Base-by-base conservation (phyloP, 1,284 basidiomycete species). In the Trametes sp. region DNA sequence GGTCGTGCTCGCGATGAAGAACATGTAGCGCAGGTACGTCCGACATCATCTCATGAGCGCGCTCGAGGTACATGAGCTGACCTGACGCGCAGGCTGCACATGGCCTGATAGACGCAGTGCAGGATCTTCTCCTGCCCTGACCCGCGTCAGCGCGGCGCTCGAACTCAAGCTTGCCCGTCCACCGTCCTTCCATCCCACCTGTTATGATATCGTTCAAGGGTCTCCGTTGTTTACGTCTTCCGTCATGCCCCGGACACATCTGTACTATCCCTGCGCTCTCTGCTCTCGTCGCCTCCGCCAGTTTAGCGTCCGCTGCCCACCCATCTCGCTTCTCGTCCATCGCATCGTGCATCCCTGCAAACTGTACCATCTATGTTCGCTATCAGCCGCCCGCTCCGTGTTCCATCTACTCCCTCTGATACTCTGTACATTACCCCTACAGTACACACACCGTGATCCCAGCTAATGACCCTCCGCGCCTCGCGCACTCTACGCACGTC, bases 1-100 rank as follows among this genome's bases (percentile, higher is more conserved):
- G 1, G 61, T 51, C 23, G 57, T 59, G 21, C 28, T 65, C 4
- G 64, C 59, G 59, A 42, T 24, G 52, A 65, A 56, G 50, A 29
- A 41, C 13, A 54, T 54, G 45, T 54, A 54, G 46, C 51, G n/a
- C 28, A 35, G 52, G 59, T 60, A 44, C 21, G 58, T 53, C 4
- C 13, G 14, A 23, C n/a, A 29, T 16, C 28, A 1, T n/a, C 14
- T 26, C 24, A 13, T 8, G 41, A 23, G 42, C 23, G 24, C 24
- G 38, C 38, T 41, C 16, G 38, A 41, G 10, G 16, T 6, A 10
- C 5, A 6, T 36, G 35, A 14, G 35, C 35, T 36, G 35, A 36
- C 35, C n/a, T 8, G 19, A 19, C 38, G 38, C 38, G 38, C 38
- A 41, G 38, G 16, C n/a, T n/a, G 16, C 1, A 19, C 8, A 24